Percentiles rank a stretch among this genome's conserved stretches.
Evolutionary conservation across 2,329 filamentous ascomycete species (phyloP).

Genomic region (Fusarium nurragi): DNA sequence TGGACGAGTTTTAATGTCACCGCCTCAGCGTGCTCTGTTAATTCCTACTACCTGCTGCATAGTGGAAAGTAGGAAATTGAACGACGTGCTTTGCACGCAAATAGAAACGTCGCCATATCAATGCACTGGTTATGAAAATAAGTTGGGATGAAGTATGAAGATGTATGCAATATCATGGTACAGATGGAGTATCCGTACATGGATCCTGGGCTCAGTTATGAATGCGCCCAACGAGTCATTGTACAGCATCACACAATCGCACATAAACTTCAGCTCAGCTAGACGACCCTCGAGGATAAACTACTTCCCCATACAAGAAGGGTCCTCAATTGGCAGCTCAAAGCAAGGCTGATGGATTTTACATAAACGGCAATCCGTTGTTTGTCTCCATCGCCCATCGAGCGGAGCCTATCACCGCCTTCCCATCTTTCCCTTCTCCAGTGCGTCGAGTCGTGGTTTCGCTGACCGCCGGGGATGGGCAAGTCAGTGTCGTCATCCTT

Average conservation of each 20-base stretch:
- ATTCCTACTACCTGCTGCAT: conserved; percentile 12
- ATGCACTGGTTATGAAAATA: not conserved
- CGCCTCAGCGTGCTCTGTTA: not conserved
- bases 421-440: conserved; percentile 24
- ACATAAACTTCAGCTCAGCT: conserved; percentile 6
- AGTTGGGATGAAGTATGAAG: conserved; percentile 14
- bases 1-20: conserved; percentile 23
- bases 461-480: conserved; percentile 42
- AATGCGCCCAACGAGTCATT: conserved; percentile 16
- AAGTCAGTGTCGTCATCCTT: conserved; percentile 43
- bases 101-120: conserved; percentile 14
- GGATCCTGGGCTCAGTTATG: not conserved
- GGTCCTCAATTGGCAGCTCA: conserved; percentile 9
- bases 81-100: conserved; percentile 25
- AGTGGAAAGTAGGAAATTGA: conserved; percentile 31
- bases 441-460: conserved; percentile 41
- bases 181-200: not conserved
- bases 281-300: conserved; percentile 13
- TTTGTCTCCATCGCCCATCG: not conserved
- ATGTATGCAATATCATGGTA: conserved; percentile 20
- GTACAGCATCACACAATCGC: conserved; percentile 10
- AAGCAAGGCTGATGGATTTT: conserved; percentile 21
- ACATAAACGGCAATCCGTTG: conserved; percentile 24
- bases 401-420: conserved; percentile 20
- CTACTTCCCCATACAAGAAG: conserved; percentile 7